These are phyloP conservation scores for Paulinella micropora DNA, from an alignment of 78 protist genomes.

Conservation along the genomic window DNA sequence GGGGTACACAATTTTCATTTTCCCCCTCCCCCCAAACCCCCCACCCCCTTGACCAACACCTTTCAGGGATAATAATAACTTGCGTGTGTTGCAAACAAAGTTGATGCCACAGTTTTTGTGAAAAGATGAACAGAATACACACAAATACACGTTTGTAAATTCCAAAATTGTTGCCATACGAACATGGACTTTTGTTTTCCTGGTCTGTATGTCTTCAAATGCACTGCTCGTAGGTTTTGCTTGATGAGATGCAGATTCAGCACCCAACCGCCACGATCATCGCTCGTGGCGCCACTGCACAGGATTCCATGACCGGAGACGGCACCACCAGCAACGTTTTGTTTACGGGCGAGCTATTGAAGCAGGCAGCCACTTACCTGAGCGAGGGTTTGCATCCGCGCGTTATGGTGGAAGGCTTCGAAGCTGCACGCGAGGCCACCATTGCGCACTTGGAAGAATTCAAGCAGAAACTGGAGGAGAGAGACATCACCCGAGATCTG, in stretches of 20 bases:
- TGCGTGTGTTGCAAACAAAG: too few relatives aligned
- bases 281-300: slow-evolving; percentile 97
- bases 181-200: too few relatives aligned
- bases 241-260: slow-evolving; percentile 93
- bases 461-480: not conserved
- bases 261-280: slow-evolving; percentile 97
- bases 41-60: too few relatives aligned
- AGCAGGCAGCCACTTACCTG: slow-evolving; percentile 73
- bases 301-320: slow-evolving; percentile 97
- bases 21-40: too few relatives aligned
- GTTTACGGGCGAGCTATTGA: slow-evolving; percentile 86
- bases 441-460: slow-evolving; percentile 45
- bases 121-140: too few relatives aligned
- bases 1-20: too few relatives aligned
- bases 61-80: too few relatives aligned
- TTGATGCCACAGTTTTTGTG: too few relatives aligned
- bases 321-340: slow-evolving; percentile 95
- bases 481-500: slow-evolving; percentile 47
- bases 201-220: too few relatives aligned
- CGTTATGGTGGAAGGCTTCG: slow-evolving; percentile 85
- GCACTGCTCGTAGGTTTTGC: too few relatives aligned
- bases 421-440: slow-evolving; percentile 63
- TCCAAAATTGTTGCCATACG: too few relatives aligned
- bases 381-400: slow-evolving; percentile 96
- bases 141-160: too few relatives aligned